Evolutionary conservation across 2,329 filamentous ascomycete genomes (phyloP).

Genomic region (Colletotrichum tanaceti): DNA sequence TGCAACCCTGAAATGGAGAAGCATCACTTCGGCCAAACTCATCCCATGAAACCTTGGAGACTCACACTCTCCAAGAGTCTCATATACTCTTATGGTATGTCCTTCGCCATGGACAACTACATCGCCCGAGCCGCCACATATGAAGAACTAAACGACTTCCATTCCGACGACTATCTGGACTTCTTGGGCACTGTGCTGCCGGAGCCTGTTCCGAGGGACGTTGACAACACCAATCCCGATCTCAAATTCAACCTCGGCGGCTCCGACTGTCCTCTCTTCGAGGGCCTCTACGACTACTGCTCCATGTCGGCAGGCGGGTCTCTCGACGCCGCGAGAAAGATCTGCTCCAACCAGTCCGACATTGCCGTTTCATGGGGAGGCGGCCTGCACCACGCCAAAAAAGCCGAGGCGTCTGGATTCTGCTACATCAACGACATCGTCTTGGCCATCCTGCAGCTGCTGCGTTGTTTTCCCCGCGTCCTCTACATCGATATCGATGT

Average conservation of each 20-base stretch:
- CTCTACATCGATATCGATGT: conserved; percentile 96
- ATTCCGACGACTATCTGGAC: conserved; percentile 89
- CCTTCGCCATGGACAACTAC: conserved; percentile 96
- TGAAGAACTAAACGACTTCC: conserved; percentile 88
- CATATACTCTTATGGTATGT: conserved; percentile 94
- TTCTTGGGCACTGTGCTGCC: conserved; percentile 82
- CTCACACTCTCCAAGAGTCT: conserved; percentile 94
- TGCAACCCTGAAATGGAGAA: conserved; percentile 95
- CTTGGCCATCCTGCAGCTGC: conserved; percentile 87
- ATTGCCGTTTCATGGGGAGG: conserved; percentile 99
- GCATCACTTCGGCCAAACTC: conserved; percentile 95
- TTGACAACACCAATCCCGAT: conserved; percentile 72
- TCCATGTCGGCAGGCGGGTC: conserved; percentile 92
- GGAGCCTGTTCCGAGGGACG: conserved; percentile 71
- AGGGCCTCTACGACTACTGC: conserved; percentile 95
- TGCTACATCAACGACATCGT: conserved; percentile 99
- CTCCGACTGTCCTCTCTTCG: conserved; percentile 96
- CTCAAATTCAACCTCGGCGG: conserved; percentile 86
- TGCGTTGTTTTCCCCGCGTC: conserved; percentile 84
- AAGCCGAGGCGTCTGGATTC: conserved; percentile 92
- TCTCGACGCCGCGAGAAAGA: conserved; percentile 89
- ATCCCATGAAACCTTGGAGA: conserved; percentile 99
- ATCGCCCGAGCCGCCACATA: conserved; percentile 84
- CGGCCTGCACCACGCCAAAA: conserved; percentile 95
- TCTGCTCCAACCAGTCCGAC: conserved; percentile 87